Evolutionary conservation across 2,329 filamentous ascomycete species (phyloP).

Genomic region (Verticillium longisporum): DNA sequence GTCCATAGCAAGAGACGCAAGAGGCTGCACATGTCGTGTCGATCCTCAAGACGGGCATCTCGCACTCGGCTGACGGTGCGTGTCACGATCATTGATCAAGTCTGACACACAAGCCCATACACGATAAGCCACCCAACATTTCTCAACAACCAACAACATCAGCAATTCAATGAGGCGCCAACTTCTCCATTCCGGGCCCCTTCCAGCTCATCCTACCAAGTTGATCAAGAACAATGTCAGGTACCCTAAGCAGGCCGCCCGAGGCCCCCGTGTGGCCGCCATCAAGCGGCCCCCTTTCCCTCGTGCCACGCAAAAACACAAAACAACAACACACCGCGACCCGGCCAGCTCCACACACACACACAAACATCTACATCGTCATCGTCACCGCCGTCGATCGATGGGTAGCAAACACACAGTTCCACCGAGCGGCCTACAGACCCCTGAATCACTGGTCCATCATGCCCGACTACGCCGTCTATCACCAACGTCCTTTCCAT

Average conservation of each 20-base stretch:
- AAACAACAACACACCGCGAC: neutral
- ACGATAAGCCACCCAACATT: too few species aligned
- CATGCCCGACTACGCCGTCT: neutral
- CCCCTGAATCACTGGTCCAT: neutral
- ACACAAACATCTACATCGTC: neutral
- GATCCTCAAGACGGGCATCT: too few species aligned
- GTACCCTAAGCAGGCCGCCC: neutral
- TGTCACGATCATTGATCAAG: too few species aligned
- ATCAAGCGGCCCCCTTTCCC: neutral
- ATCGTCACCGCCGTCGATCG: neutral
- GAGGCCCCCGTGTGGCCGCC: neutral
- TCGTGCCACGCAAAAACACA: neutral
- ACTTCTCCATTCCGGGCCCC: too few species aligned
- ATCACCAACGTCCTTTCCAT: neutral
- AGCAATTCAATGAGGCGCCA: neutral
- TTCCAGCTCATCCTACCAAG: neutral
- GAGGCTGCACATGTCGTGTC: too few species aligned
- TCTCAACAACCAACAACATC: neutral
- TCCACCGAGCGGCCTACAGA: neutral
- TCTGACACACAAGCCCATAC: too few species aligned
- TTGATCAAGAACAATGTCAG: neutral
- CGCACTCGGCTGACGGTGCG: too few species aligned
- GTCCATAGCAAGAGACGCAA: too few species aligned
- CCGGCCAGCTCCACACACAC: neutral
- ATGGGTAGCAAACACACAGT: neutral